Percentiles rank a stretch among this genome's conserved stretches.
phyloP scores from a whole-genome alignment of 179 eudicot genomes.

The Dionaea muscipula region DNA sequence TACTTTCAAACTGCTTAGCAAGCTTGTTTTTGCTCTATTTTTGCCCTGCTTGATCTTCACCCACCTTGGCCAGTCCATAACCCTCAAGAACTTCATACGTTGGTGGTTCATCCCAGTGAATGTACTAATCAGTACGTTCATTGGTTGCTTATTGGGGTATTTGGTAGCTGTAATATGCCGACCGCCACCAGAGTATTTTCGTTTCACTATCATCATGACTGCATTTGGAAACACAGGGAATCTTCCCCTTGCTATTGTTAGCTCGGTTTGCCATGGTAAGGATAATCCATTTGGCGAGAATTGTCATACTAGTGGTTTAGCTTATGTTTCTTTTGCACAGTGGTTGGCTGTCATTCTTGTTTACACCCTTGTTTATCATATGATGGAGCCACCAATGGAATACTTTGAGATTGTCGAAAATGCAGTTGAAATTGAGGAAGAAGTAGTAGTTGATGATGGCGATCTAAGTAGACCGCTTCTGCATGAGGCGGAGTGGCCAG shows the following conservation, averaged over 20 bases:
- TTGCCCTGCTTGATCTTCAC: conserved; percentile 64
- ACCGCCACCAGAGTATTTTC: conserved; percentile 52
- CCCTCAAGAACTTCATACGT: conserved; percentile 34
- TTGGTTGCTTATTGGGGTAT: conserved; percentile 64
- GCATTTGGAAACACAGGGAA: conserved; percentile 87
- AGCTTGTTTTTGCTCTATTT: conserved; percentile 80
- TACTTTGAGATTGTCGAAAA: conserved; percentile 55
- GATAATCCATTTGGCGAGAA: conserved; percentile 54
- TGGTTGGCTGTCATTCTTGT: conserved; percentile 81
- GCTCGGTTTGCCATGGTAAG: conserved; percentile 51
- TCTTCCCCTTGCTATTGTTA: conserved; percentile 63
- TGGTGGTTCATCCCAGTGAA: conserved; percentile 93
- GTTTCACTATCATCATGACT: conserved; percentile 57
- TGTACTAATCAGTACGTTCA: conserved; percentile 43
- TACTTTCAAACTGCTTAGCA: conserved; percentile 75
- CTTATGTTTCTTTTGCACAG: conserved; percentile 82
- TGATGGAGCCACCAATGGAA: conserved; percentile 87
- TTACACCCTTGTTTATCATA: conserved; percentile 80
- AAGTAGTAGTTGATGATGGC: conserved; percentile 7
- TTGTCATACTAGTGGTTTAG: conserved; percentile 45
- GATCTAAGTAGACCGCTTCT: conserved; percentile 68
- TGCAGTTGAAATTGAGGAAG: conserved; percentile 27
- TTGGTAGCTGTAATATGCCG: conserved; percentile 51
- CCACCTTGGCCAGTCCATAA: conserved; percentile 65
- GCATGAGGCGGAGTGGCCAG: conserved; percentile 87